Evolutionary conservation across 805 yeast species (phyloP).

Genomic region (Candida montana): DNA sequence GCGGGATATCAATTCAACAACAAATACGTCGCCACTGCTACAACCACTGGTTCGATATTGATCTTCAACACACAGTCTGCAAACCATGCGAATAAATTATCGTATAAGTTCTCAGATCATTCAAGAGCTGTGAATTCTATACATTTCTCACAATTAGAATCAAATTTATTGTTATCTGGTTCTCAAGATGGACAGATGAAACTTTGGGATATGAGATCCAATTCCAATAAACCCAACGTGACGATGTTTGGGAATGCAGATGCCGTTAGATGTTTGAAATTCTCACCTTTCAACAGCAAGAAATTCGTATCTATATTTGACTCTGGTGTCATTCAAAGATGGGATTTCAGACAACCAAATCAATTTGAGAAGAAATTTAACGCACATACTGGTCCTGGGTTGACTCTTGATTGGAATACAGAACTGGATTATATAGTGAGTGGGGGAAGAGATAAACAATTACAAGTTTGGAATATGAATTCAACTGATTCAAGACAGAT

Average conservation of each 20-base stretch:
- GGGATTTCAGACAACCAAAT: constrained; percentile 72
- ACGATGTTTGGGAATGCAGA: constrained; percentile 64
- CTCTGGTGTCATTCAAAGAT: constrained; percentile 79
- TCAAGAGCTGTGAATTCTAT: constrained; percentile 42
- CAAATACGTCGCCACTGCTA: constrained; percentile 37
- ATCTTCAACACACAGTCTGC: constrained; percentile 24
- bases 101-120: constrained; percentile 34
- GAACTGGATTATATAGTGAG: constrained; percentile 74
- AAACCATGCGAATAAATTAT: constrained; percentile 26
- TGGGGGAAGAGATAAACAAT: constrained; percentile 87
- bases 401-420: constrained; percentile 86
- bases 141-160: constrained; percentile 33
- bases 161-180: constrained; percentile 47
- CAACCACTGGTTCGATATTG: constrained; percentile 43
- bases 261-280: constrained; percentile 54
- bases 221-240: constrained; percentile 39
- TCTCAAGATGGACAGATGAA: constrained; percentile 78
- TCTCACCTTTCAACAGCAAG: constrained; percentile 47
- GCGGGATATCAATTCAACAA: constrained; percentile 38
- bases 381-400: constrained; percentile 90
- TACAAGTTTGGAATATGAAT: constrained; percentile 69
- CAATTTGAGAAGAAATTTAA: constrained; percentile 66
- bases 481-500: constrained; percentile 30
- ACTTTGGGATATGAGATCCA: constrained; percentile 64
- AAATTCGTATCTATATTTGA: constrained; percentile 79